Evolutionary conservation across 1,284 basidiomycete genomes (phyloP), one percentile per base, ranked within the genome.

Genomic region (Mycena sp.): DNA sequence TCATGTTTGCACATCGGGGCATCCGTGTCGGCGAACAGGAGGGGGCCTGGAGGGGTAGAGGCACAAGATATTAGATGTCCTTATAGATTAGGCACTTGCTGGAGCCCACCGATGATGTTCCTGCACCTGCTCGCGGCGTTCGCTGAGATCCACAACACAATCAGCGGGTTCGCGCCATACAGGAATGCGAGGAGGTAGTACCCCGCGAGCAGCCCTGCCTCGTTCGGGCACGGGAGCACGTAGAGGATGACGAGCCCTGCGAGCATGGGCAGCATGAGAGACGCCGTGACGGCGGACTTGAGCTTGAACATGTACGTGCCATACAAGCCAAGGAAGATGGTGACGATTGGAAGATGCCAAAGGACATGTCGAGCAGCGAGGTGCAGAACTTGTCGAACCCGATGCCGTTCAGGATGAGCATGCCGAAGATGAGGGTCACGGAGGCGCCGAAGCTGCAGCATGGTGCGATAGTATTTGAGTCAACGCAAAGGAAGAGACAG

Each of bases 131-230:
- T 28, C 19, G 67, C 67, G 25, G 61, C 65, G 53, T 69, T 69
- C 12, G 67, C 67, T 19, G 65, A 50, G 41, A 69, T 62, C 67
- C 67, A 69, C n/a, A 59, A 59, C n/a, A 69, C 54, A 43, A 69
- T 56, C 43, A 56, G 54, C 21, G 54, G 54, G 44, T 56, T 56
- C 30, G 32, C 44, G 44, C 54, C 54, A 48, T 59, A 69, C 25
- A 69, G 43, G 43, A 48, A 64, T 26, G 65, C 67, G 12, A 69
- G 46, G 28, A 69, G 56, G 63, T 69, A 69, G 61, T 69, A 69
- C 19, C 46, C 67, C 37, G 64, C 51, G 7, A 69, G 51, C 25
- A 56, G 44, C n/a, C n/a, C n/a, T n/a, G n/a, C n/a, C n/a, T n/a
- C n/a, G n/a, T n/a, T n/a, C n/a, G n/a, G n/a, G n/a, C 54, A 30